These are phyloP conservation scores for Saccharomyces pastorianus DNA, from an alignment of 1,139 yeast species.

Conservation along the genomic window DNA sequence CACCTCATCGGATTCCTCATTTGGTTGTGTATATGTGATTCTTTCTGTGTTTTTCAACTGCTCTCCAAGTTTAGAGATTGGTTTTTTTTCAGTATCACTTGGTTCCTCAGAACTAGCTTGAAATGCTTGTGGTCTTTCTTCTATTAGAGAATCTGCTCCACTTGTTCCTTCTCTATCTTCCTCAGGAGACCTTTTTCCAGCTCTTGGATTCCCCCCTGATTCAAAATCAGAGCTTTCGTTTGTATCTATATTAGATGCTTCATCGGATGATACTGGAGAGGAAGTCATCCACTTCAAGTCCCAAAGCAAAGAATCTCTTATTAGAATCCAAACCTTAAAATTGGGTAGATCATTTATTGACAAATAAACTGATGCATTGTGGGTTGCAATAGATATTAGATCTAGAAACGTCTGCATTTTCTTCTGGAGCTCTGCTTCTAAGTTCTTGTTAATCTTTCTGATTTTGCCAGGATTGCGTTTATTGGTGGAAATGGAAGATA, in stretches of 20 bases:
- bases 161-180: neutral
- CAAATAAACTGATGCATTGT: slow-evolving; percentile 29
- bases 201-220: neutral
- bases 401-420: slow-evolving; percentile 20
- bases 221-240: neutral
- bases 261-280: slow-evolving; percentile 2
- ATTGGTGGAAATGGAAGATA: neutral
- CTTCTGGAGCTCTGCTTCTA: slow-evolving; percentile 9
- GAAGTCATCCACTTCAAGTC: slow-evolving; percentile 19
- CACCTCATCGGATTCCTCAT: neutral
- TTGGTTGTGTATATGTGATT: neutral
- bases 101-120: neutral
- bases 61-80: slow-evolving; percentile 2
- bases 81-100: slow-evolving; percentile 1
- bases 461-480: slow-evolving; percentile 2
- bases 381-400: slow-evolving; percentile 26
- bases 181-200: neutral
- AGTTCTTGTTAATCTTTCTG: slow-evolving; percentile 2
- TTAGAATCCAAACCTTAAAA: slow-evolving; percentile 28
- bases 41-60: slow-evolving; percentile 1
- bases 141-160: neutral
- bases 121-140: neutral
- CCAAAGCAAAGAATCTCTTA: slow-evolving; percentile 30
- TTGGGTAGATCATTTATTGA: slow-evolving; percentile 27
- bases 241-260: neutral